Conservation (phyloP, 2,329 filamentous ascomycete species). For the Apiospora marii region DNA sequence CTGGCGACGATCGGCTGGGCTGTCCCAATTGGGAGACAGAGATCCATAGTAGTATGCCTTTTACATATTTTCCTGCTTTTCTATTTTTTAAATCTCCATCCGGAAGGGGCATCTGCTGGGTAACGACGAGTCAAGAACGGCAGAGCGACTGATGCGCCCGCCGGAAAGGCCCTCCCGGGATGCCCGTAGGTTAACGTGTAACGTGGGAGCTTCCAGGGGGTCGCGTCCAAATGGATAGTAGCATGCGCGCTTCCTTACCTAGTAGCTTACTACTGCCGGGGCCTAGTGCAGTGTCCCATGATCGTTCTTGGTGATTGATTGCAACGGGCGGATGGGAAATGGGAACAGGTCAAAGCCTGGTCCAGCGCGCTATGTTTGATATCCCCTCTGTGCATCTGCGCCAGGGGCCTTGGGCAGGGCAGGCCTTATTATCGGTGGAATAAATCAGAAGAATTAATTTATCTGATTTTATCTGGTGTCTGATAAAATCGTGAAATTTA, state of each 20-base stretch:
- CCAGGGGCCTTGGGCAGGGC: not conserved
- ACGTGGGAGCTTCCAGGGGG: not conserved
- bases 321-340: constrained; percentile 1
- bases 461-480: not conserved
- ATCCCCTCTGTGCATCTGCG: not conserved
- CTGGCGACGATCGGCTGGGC: constrained; percentile 15
- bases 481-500: not conserved
- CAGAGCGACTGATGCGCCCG: not conserved
- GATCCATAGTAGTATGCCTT: not conserved
- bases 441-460: not conserved
- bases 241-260: not conserved
- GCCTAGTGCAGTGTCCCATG: constrained; percentile 3
- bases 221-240: not conserved
- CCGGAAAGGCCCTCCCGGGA: not conserved
- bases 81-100: not conserved
- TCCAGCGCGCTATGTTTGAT: constrained; percentile 10
- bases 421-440: not conserved
- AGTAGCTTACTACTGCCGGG: not conserved
- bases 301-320: not conserved
- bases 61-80: not conserved
- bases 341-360: not conserved
- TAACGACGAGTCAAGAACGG: not conserved
- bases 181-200: constrained; percentile 2
- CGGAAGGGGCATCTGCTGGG: not conserved
- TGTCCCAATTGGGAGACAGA: not conserved